These are phyloP conservation scores for Durusdinium trenchii DNA, from an alignment of 73 alveolate species.

Conservation along the genomic window DNA sequence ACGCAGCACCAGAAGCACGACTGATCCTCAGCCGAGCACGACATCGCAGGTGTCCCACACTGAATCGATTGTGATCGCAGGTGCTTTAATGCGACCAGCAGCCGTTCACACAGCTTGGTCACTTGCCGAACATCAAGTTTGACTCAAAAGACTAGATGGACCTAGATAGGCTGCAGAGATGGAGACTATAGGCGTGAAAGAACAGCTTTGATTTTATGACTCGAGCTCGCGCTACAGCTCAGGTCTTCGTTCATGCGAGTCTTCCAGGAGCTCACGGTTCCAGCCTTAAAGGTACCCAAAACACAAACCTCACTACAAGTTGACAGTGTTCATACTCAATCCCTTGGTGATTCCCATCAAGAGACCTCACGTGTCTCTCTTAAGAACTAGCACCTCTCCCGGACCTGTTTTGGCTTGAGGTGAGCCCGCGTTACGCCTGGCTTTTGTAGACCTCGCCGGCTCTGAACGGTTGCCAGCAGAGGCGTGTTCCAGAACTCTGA, in stretches of 20 bases:
- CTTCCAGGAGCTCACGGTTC: slow-evolving; percentile 21
- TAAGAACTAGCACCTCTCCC: not conserved
- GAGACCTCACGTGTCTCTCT: not conserved
- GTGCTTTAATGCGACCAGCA: slow-evolving; percentile 95
- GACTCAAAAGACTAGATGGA: no score
- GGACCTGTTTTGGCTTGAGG: not conserved
- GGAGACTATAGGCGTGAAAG: not conserved
- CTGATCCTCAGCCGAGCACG: not conserved
- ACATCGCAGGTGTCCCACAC: not conserved
- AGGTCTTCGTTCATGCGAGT: slow-evolving; percentile 77
- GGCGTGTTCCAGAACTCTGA: not conserved
- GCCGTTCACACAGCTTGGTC: slow-evolving; percentile 95
- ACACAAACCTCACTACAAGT: not conserved
- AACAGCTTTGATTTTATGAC: not conserved
- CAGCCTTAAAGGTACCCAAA: not conserved
- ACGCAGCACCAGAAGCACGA: slow-evolving; percentile 88
- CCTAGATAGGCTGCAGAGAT: not conserved
- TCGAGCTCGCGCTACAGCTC: not conserved
- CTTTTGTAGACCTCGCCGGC: slow-evolving; percentile 93
- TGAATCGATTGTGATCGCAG: not conserved
- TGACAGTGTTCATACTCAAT: no score
- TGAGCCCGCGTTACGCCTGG: slow-evolving; percentile 80
- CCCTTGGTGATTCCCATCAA: not conserved
- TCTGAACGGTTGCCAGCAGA: slow-evolving; percentile 92
- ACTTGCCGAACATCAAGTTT: not conserved